Evolutionary conservation across 495 filamentous ascomycete genomes (phyloP).

Genomic region (Talaromyces liani): DNA sequence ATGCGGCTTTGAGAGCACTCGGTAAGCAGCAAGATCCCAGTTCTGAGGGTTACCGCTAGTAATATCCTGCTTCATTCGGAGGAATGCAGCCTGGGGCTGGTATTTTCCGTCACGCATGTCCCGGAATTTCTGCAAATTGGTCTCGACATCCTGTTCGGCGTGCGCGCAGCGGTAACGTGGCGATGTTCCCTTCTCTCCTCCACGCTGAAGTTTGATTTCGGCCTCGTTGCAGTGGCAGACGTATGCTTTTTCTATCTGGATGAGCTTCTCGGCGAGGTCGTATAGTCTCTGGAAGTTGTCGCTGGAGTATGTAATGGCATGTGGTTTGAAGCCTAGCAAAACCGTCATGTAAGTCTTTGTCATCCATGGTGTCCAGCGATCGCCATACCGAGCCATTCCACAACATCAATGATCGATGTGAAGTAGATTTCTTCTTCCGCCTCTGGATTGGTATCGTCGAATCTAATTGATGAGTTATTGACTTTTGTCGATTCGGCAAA

Average conservation of each 20-base stretch:
- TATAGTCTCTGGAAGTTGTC: conserved; percentile 88
- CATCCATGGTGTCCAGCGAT: neutral
- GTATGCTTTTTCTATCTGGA: conserved; percentile 64
- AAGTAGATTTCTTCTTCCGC: conserved; percentile 77
- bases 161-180: conserved; percentile 73
- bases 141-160: conserved; percentile 62
- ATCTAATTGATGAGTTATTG: conserved; percentile 53
- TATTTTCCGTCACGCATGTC: conserved; percentile 91
- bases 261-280: conserved; percentile 79
- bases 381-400: conserved; percentile 54
- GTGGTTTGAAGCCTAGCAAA: conserved; percentile 58
- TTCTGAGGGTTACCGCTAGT: conserved; percentile 54
- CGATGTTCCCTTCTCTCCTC: conserved; percentile 58
- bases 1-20: conserved; percentile 43
- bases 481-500: neutral
- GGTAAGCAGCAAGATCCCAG: conserved; percentile 11
- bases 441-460: conserved; percentile 81
- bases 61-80: conserved; percentile 79
- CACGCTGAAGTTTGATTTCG: conserved; percentile 79
- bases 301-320: conserved; percentile 67
- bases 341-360: neutral
- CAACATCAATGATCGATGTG: conserved; percentile 66
- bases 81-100: conserved; percentile 73
- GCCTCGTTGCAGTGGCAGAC: conserved; percentile 66
- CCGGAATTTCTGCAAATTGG: conserved; percentile 75